Evolutionary conservation across 345 rosid genomes (phyloP).

Genomic region (Bruguiera sexangula): DNA sequence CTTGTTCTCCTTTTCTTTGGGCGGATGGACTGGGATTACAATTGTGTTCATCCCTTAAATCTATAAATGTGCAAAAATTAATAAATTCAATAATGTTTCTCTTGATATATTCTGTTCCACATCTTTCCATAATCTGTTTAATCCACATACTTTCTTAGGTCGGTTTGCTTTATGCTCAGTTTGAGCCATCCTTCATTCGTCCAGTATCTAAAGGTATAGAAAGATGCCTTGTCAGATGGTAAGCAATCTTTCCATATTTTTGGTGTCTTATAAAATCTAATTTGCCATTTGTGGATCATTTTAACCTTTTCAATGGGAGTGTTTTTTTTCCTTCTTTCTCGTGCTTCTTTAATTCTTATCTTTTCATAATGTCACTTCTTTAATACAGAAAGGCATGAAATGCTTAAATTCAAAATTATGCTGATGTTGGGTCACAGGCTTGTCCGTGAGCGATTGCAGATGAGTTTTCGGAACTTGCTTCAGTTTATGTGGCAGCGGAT

Average conservation of each 20-base stretch:
- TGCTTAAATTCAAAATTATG: slow-evolving; percentile 3
- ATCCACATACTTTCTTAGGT: slow-evolving; percentile 40
- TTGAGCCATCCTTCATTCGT: slow-evolving; percentile 85
- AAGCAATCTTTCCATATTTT: slow-evolving; percentile 7
- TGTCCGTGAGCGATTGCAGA: slow-evolving; percentile 60
- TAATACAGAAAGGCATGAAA: background rate
- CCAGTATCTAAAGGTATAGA: slow-evolving; percentile 80
- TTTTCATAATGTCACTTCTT: background rate
- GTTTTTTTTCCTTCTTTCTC: no score
- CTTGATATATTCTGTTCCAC: background rate
- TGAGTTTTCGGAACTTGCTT: slow-evolving; percentile 47
- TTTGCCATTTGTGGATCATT: background rate
- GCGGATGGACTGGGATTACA: background rate
- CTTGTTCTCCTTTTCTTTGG: background rate
- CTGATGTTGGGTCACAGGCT: slow-evolving; percentile 52
- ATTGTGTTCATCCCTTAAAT: background rate
- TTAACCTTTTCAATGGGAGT: background rate
- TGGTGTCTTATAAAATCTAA: background rate
- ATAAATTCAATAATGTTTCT: background rate
- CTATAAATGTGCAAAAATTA: background rate
- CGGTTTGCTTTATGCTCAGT: slow-evolving; percentile 82
- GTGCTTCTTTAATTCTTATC: no score
- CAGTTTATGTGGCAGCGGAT: slow-evolving; percentile 66
- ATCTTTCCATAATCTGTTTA: background rate
- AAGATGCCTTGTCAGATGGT: slow-evolving; percentile 95